Conservation (phyloP, 371 early-diverging fungal genomes). For the Mucor circinelloides region DNA sequence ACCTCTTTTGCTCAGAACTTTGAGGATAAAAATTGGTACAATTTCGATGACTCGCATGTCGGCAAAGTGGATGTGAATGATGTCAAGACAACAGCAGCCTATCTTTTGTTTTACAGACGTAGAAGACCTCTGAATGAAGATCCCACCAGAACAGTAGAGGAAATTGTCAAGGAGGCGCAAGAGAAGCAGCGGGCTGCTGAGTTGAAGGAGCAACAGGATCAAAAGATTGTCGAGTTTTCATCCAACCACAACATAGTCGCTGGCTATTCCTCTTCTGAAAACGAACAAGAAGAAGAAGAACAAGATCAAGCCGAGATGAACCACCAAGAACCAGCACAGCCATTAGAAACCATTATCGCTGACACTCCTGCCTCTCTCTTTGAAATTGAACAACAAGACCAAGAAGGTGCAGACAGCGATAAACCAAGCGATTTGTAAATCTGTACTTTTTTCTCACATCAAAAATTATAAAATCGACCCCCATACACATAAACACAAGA, state of each 20-base stretch:
- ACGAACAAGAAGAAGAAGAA: neutral
- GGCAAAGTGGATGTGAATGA: constrained; percentile 54
- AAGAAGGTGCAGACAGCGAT: neutral
- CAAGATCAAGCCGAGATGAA: neutral
- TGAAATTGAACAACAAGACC: neutral
- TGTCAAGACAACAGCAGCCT: constrained; percentile 77
- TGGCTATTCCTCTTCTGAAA: neutral
- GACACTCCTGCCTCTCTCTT: neutral
- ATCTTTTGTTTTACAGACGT: constrained; percentile 86
- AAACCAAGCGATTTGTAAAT: neutral
- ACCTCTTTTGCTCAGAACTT: constrained; percentile 89
- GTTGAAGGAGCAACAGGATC: neutral
- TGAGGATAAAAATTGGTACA: constrained; percentile 76
- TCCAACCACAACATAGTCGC: neutral
- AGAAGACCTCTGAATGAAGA: constrained; percentile 33
- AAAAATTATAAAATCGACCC: neutral
- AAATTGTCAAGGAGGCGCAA: constrained; percentile 18
- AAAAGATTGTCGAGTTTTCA: neutral
- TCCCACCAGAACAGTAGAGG: constrained; percentile 16
- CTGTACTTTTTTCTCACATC: neutral
- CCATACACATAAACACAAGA: neutral
- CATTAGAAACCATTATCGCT: neutral
- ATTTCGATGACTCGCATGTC: constrained; percentile 89
- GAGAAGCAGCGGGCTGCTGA: constrained; percentile 35
- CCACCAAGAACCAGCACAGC: neutral